Percentiles rank a stretch among this genome's conserved stretches.
Evolutionary conservation across 139 green algal genomes (phyloP).

Genomic region (Chlamydomonas urium): DNA sequence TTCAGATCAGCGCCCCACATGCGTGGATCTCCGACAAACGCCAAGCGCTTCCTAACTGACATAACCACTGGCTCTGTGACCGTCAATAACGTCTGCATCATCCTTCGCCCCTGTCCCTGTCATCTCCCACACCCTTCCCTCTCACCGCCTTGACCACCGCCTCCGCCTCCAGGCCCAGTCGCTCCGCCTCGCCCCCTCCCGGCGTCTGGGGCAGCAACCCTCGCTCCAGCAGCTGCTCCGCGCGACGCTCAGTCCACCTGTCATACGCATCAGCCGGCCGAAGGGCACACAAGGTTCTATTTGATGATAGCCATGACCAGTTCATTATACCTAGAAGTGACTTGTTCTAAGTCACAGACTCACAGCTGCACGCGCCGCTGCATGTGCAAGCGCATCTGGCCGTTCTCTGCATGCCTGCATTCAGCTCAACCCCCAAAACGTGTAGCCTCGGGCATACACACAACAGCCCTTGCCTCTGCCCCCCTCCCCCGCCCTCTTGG

Average conservation of each 20-base stretch:
- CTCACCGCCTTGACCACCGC: slow-evolving; percentile 5
- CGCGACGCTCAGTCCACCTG: neutral
- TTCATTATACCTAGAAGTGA: too few relatives aligned
- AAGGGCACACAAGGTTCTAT: neutral
- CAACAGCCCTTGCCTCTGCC: neutral
- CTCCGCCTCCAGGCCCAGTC: neutral
- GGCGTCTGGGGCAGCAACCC: neutral
- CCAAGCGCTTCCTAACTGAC: neutral
- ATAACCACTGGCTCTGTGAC: too few relatives aligned
- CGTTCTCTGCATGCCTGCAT: neutral
- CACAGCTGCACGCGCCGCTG: neutral
- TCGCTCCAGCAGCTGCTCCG: neutral
- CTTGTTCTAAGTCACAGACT: too few relatives aligned
- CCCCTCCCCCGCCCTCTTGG: neutral
- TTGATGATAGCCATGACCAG: too few relatives aligned
- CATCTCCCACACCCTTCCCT: slow-evolving; percentile 2
- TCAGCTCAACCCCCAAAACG: neutral
- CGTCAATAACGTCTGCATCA: neutral
- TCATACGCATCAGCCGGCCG: neutral
- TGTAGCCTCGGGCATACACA: neutral
- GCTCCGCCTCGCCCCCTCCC: neutral
- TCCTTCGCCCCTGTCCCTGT: neutral
- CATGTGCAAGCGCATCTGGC: neutral
- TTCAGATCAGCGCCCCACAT: neutral
- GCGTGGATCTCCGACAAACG: neutral